These are phyloP conservation scores for Hippophae gyantsensis DNA, from an alignment of 306 rosid species.

Conservation along the genomic window DNA sequence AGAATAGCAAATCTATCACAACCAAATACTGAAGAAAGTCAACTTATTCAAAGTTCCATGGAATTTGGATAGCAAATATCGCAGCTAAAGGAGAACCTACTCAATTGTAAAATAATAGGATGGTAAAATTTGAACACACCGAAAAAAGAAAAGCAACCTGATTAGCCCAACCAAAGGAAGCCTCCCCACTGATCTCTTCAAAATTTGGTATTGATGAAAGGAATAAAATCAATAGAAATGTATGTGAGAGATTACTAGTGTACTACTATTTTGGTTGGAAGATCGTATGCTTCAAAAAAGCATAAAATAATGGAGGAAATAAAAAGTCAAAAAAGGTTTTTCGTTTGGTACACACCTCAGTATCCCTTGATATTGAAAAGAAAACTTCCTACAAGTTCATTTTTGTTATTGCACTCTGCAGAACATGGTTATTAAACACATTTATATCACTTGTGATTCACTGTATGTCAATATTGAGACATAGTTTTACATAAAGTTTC, in stretches of 20 bases:
- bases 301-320: conserved; percentile 3
- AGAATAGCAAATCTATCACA: too few relatives aligned
- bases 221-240: background rate
- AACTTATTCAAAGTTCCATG: too few relatives aligned
- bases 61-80: too few relatives aligned
- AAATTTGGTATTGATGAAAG: too few relatives aligned
- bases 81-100: too few relatives aligned
- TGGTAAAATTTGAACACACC: too few relatives aligned
- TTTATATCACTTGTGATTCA: conserved; percentile 6
- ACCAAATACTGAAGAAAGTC: too few relatives aligned
- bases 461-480: conserved; percentile 1
- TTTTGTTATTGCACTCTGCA: conserved; percentile 88
- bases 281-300: background rate
- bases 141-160: too few relatives aligned
- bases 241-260: background rate
- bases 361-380: conserved; percentile 76
- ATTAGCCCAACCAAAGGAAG: too few relatives aligned
- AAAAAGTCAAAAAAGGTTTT: conserved; percentile 1
- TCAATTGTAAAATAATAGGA: too few relatives aligned
- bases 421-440: conserved; percentile 16
- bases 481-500: conserved; percentile 58
- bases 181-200: too few relatives aligned
- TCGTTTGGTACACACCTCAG: conserved; percentile 31
- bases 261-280: conserved; percentile 6
- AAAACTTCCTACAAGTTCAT: conserved; percentile 84